Percentiles rank a stretch among this genome's conserved stretches.
phyloP scores from a whole-genome alignment of 306 rosid species.

The Sicyos edulis region DNA sequence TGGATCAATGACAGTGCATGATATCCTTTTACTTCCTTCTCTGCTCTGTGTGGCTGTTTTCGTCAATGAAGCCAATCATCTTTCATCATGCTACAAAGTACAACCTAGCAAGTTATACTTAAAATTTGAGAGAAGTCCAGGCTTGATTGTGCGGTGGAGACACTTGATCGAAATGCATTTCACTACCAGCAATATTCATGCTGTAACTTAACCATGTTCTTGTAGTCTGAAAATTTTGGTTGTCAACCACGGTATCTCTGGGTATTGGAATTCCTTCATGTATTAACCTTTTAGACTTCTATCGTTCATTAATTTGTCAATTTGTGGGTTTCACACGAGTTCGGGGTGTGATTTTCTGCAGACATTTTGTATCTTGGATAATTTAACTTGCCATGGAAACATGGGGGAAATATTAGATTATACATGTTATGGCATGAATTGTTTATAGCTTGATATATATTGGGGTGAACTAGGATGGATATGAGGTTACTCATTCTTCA shows the following conservation, averaged over 20 bases:
- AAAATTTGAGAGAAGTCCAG: constrained; percentile 7
- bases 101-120: not conserved
- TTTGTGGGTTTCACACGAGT: not conserved
- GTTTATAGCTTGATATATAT: constrained; percentile 2
- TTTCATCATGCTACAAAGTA: not conserved
- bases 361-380: not conserved
- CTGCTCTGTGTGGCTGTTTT: not conserved
- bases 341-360: not conserved
- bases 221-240: too few relatives aligned
- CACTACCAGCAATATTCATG: not conserved
- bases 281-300: not conserved
- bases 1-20: not conserved
- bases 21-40: not conserved
- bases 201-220: too few relatives aligned
- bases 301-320: not conserved
- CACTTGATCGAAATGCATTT: not conserved
- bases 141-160: not conserved
- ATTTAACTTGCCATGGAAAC: not conserved
- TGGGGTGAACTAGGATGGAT: not conserved
- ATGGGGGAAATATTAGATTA: not conserved
- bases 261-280: not conserved
- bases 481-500: not conserved
- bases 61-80: not conserved
- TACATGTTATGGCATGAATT: not conserved
- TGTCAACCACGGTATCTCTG: too few relatives aligned